Evolutionary conservation across 208 protist genomes (phyloP).

Genomic region (Trypanosoma brucei): DNA sequence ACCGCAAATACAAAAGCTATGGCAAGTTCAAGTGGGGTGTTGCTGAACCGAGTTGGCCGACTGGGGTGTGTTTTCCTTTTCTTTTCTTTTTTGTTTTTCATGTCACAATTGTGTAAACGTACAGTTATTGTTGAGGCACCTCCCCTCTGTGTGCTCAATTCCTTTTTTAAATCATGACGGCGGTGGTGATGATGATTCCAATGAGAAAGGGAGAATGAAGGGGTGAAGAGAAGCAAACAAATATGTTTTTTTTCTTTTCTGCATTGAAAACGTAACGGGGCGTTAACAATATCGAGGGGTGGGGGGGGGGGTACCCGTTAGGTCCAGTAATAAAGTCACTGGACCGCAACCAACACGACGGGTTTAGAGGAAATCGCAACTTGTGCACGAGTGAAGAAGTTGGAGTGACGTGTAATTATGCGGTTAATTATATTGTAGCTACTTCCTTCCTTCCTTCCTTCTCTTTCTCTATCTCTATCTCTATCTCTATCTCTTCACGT

Average conservation of each 20-base stretch:
- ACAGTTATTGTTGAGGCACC: neutral
- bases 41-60: neutral
- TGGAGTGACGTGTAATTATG: no score
- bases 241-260: conserved; percentile 7
- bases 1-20: no score
- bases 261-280: neutral
- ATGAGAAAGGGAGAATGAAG: neutral
- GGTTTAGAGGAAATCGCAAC: neutral
- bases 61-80: neutral
- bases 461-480: no score
- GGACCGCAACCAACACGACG: neutral
- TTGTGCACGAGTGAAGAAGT: no score
- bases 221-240: neutral
- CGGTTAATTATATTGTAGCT: no score
- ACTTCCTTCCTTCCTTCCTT: no score
- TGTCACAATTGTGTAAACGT: no score
- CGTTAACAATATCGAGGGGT: neutral
- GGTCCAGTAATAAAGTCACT: no score
- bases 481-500: no score
- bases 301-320: no score
- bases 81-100: conserved; percentile 7
- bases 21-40: no score
- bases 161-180: neutral
- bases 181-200: neutral
- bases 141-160: neutral